phyloP scores from a whole-genome alignment of 345 rosid genomes.

The Eucalyptus pauciflora region DNA sequence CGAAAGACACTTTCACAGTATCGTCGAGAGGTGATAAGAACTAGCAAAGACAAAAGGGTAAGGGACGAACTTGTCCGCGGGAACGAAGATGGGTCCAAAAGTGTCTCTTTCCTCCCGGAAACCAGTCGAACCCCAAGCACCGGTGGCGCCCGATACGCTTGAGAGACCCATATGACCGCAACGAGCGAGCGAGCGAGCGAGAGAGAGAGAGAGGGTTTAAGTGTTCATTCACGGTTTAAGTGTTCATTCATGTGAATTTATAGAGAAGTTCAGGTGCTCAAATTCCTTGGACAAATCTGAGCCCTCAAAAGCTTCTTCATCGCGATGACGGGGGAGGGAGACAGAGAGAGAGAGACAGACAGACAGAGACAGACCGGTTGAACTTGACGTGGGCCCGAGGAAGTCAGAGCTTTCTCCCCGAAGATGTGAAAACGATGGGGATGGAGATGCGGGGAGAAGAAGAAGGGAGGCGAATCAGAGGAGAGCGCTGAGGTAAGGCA shows the following conservation, averaged over 20 bases:
- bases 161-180: not conserved
- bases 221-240: no score
- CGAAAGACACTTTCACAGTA: not conserved
- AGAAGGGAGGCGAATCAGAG: not conserved
- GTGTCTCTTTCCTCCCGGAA: conserved; percentile 91
- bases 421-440: not conserved
- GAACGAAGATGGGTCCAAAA: conserved; percentile 86
- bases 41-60: not conserved
- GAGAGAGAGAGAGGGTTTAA: not conserved
- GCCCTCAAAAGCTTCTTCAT: no score
- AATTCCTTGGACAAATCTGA: no score
- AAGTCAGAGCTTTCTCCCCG: not conserved
- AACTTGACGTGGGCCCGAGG: not conserved
- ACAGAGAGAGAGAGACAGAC: not conserved
- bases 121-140: conserved; percentile 21
- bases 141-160: not conserved
- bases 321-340: not conserved
- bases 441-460: not conserved
- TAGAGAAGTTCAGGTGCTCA: no score
- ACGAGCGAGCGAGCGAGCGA: not conserved
- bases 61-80: conserved; percentile 55
- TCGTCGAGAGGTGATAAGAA: not conserved
- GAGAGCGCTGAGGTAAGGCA: not conserved
- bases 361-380: not conserved
- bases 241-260: no score